Evolutionary conservation across 1,284 basidiomycete species (phyloP).

Genomic region (Marasmius sp.): DNA sequence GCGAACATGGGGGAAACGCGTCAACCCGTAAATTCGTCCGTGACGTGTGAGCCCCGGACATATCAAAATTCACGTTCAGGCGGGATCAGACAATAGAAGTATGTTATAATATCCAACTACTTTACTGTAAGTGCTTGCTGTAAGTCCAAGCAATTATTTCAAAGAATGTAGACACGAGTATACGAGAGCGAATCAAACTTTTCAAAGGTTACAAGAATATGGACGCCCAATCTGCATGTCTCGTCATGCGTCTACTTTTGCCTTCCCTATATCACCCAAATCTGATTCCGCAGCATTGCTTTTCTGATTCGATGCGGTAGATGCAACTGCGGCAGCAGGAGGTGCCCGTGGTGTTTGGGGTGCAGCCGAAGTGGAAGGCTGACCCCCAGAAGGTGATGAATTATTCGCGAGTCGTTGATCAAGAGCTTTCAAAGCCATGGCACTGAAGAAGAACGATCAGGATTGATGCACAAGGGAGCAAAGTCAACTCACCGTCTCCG

Average conservation of each 20-base stretch:
- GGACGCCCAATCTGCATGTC: neutral
- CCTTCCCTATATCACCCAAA: constrained; percentile 7
- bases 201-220: constrained; percentile 6
- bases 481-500: constrained; percentile 65
- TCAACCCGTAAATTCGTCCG: neutral
- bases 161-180: neutral
- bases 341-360: constrained; percentile 35
- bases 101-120: no score
- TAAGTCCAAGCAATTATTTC: neutral
- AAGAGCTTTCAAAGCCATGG: constrained; percentile 92
- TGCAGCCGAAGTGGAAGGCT: constrained; percentile 36
- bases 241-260: constrained; percentile 5
- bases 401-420: constrained; percentile 86
- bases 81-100: no score
- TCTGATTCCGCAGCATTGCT: constrained; percentile 19
- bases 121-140: neutral
- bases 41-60: no score
- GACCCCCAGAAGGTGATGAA: constrained; percentile 40
- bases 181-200: neutral
- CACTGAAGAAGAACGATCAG: constrained; percentile 42
- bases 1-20: neutral
- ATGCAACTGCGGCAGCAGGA: constrained; percentile 28
- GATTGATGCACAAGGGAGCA: neutral
- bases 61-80: no score
- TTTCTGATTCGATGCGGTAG: constrained; percentile 30